Evolutionary conservation across 2,329 filamentous ascomycete species (phyloP).

Genomic region (Xylariomycetidae sp.): DNA sequence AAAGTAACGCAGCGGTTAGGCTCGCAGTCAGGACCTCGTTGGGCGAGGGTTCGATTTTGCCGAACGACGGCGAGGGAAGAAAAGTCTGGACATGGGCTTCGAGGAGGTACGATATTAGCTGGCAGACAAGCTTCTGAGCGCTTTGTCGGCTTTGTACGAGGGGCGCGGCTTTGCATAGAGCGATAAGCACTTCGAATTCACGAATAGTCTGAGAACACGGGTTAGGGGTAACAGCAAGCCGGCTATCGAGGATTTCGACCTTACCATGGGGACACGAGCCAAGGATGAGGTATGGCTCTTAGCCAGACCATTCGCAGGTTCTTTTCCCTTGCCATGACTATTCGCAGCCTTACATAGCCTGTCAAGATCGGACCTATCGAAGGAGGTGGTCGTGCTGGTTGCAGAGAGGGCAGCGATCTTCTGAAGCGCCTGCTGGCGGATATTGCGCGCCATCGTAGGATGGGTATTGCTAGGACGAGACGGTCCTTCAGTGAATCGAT

Average conservation of each 20-base stretch:
- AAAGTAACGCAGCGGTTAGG: slow-evolving; percentile 76
- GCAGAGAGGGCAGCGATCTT: slow-evolving; percentile 63
- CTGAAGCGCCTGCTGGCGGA: slow-evolving; percentile 59
- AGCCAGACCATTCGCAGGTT: slow-evolving; percentile 44
- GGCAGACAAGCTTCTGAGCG: slow-evolving; percentile 72
- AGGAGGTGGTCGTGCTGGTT: slow-evolving; percentile 45
- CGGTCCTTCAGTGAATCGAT: too few relatives aligned
- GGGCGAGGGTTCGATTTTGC: slow-evolving; percentile 78
- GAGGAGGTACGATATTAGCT: slow-evolving; percentile 78
- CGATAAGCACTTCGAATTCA: slow-evolving; percentile 87
- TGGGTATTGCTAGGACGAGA: too few relatives aligned
- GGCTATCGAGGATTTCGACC: slow-evolving; percentile 3
- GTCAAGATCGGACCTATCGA: slow-evolving; percentile 60
- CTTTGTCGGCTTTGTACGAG: slow-evolving; percentile 65
- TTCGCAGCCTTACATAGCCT: slow-evolving; percentile 56
- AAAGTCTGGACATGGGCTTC: slow-evolving; percentile 80
- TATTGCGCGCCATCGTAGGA: slow-evolving; percentile 53
- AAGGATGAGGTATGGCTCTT: slow-evolving; percentile 37
- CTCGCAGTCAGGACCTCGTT: slow-evolving; percentile 79
- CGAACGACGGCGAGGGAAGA: slow-evolving; percentile 74
- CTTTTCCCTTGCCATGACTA: slow-evolving; percentile 37
- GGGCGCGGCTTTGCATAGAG: slow-evolving; percentile 85
- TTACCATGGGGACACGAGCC: slow-evolving; percentile 58
- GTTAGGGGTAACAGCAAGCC: too few relatives aligned
- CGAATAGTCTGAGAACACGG: slow-evolving; percentile 61